Evolutionary conservation across 2,329 filamentous ascomycete species (phyloP), one percentile per base, ranked within the genome.

Genomic region (Neofusicoccum sp.): DNA sequence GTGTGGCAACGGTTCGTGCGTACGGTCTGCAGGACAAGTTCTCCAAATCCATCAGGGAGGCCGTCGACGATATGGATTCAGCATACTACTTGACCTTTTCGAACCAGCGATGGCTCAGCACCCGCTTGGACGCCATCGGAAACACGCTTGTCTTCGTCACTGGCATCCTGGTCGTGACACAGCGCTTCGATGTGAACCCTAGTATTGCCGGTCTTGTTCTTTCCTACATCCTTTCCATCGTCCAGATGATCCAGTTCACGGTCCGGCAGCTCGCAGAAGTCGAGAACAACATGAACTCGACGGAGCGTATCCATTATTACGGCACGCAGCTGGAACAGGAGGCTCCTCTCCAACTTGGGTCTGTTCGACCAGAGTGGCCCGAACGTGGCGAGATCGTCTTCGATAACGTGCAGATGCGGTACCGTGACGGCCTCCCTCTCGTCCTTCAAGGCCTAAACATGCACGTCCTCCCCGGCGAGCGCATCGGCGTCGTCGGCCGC

Each of bases 271-370:
- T 97, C 6, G 93, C 93, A 28, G 93, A 97, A 74, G 91, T 98
- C 7, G 93, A 98, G 75, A 98, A 97, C 76, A 91, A 93, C 71
- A 98, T 98, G 93, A 98, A 97, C 73, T 88, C 93, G 0, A 95
- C 96, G 0, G 93, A 98, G 76, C 88, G 95, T 53, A 81, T 98
- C 34, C 87, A 92, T 72, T 91, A 96, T 78, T 98, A 98, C 72
- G 93, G 91, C 59, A 91, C 86, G 0, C 77, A 90, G 66, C 84
- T 99, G 4, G 92, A 96, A 64, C 89, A 96, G 71, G 95, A 98
- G 74, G 91, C 93, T 0, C 91, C 93, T 0, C 80, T 93, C 1
- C 89, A 93, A 68, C 88, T 90, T 34, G 76, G 74, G 44, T 85
- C 92, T 4, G 85, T 96, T 3, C 84, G 86, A 16, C 78, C 85